Evolutionary conservation across 495 filamentous ascomycete genomes (phyloP), one percentile per base, ranked within the genome.

Genomic region (Lasiosphaeria hispida): DNA sequence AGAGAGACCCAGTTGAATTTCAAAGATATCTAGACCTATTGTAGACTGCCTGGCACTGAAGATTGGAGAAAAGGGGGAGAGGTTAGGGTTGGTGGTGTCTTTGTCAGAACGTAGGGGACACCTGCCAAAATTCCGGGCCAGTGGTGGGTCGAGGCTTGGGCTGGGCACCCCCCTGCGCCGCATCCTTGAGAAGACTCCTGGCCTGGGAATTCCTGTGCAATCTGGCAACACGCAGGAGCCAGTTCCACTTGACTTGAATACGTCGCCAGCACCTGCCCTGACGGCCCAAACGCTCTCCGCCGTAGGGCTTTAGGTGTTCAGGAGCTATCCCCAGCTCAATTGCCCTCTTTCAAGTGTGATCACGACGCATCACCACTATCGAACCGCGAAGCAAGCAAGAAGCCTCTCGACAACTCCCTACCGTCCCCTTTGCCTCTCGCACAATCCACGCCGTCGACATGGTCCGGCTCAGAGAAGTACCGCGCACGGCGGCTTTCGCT

Each of bases 391-490:
- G 14, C 52, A 30, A 18, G 38, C 17, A 36, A 54, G 40, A 51
- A 52, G 33, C 41, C 48, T 19, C 53, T 47, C n/a, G 23, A 48
- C 49, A 23, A 23, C 19, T 17, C 40, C 43, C 59, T 4, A 40
- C 36, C 47, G 15, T 47, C 36, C 45, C 41, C 42, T 60, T 41
- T 33, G 35, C 42, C 38, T 15, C 50, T 14, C 36, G 40, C 14
- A 61, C 54, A 45, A 40, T 19, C 42, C 43, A 55, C 50, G 23
- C 41, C 57, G 48, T 41, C 78, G 86, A 67, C 70, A 99, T 99
- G 94, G 92, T 96, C 66, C 87, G 90, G 72, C 79, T 97, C 75
- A 84, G 92, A 78, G 91, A 97, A 77, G 93, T 99, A 69, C 88
- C 91, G 67, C 83, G 94, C 75, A 97, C 94, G 57, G 93, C 93